phyloP scores from a whole-genome alignment of 2,329 filamentous ascomycete species.

The Colletotrichum eremochloae region DNA sequence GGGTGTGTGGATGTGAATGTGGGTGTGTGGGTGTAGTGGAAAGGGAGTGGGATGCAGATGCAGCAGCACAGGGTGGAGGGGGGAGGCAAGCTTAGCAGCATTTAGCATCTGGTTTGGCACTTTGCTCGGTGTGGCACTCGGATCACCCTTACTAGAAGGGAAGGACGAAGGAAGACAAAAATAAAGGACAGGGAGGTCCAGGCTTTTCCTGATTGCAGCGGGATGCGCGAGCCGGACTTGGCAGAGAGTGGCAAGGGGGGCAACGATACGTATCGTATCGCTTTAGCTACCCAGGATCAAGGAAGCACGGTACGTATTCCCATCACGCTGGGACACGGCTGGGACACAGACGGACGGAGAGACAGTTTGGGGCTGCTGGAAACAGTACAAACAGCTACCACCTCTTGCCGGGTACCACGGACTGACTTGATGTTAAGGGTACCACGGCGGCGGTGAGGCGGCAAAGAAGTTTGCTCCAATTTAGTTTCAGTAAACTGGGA shows the following conservation, averaged over 20 bases:
- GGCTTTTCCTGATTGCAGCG: constrained; percentile 37
- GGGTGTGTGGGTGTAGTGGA: not conserved
- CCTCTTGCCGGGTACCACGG: constrained; percentile 1
- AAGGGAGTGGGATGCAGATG: not conserved
- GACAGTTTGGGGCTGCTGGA: not conserved
- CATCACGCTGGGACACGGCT: not conserved
- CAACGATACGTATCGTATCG: not conserved
- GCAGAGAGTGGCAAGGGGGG: constrained; percentile 1
- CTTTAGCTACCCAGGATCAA: not conserved
- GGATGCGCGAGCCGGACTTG: constrained; percentile 28
- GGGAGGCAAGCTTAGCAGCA: constrained; percentile 21
- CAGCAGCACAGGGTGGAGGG: not conserved
- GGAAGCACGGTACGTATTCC: not conserved
- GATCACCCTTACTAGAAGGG: constrained; percentile 13
- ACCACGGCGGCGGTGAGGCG: constrained; percentile 36
- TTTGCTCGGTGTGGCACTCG: constrained; percentile 19
- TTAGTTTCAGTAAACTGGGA: constrained; percentile 22
- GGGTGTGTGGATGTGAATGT: not conserved
- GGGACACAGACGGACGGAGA: not conserved
- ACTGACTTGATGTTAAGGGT: constrained; percentile 1
- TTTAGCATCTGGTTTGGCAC: constrained; percentile 14
- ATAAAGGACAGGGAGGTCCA: constrained; percentile 16
- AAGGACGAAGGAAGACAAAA: constrained; percentile 7
- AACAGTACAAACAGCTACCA: constrained; percentile 28
- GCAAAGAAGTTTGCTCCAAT: constrained; percentile 25